phyloP scores from a whole-genome alignment of 1,284 basidiomycete genomes.

The Cryptococcus wingfieldii region DNA sequence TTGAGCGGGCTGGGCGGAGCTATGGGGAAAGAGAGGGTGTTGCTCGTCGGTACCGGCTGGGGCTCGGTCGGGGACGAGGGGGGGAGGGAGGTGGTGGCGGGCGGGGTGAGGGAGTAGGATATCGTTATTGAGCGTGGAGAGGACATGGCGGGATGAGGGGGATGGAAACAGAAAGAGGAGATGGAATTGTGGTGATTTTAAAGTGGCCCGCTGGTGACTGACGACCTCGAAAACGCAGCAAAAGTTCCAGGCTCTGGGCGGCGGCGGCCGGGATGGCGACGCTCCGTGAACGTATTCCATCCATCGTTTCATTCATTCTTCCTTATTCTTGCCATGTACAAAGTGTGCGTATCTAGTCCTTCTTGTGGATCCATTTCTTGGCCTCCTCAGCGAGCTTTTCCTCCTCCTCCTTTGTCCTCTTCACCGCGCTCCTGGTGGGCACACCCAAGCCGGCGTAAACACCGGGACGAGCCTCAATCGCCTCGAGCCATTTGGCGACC shows the following conservation, averaged over 20 bases:
- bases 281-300: too few species aligned
- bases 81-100: slow-evolving; percentile 8
- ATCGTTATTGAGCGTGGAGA: slow-evolving; percentile 8
- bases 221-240: too few species aligned
- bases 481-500: slow-evolving; percentile 56
- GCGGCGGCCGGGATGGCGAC: too few species aligned
- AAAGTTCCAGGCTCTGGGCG: too few species aligned
- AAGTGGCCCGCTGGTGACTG: too few species aligned
- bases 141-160: too few species aligned
- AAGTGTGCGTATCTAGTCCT: too few species aligned
- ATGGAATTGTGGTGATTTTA: too few species aligned
- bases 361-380: slow-evolving; percentile 12
- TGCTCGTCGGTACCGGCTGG: slow-evolving; percentile 8
- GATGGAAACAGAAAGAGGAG: too few species aligned
- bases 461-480: slow-evolving; percentile 50
- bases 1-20: not conserved
- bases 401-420: slow-evolving; percentile 25
- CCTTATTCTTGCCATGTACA: too few species aligned
- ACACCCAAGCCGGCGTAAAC: slow-evolving; percentile 48
- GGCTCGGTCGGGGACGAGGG: slow-evolving; percentile 2
- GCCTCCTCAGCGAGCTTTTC: slow-evolving; percentile 19
- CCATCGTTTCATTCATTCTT: too few species aligned
- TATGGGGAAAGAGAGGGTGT: slow-evolving; percentile 4
- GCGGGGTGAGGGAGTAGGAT: slow-evolving; percentile 21
- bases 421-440: slow-evolving; percentile 23